Percentiles rank a stretch among this genome's conserved stretches.
Evolutionary conservation across 352 stramenopile species (phyloP).

Genomic region (Aphanomyces stellatus): DNA sequence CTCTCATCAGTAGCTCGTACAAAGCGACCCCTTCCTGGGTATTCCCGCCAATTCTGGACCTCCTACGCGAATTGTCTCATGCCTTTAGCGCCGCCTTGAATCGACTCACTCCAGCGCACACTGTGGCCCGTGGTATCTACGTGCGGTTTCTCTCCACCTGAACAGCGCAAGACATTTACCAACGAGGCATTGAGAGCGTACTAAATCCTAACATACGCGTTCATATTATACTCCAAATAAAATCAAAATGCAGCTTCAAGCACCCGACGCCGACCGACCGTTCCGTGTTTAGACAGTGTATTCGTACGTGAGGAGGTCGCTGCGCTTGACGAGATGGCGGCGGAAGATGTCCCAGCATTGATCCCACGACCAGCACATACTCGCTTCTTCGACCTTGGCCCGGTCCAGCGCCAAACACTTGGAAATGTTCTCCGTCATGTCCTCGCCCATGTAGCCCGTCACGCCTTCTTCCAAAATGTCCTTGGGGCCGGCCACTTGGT

Average conservation of each 20-base stretch:
- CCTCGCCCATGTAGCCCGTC: constrained; percentile 6
- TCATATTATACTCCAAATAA: neutral
- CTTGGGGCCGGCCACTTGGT: constrained; percentile 10
- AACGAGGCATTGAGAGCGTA: too few species aligned
- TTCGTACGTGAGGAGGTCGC: neutral
- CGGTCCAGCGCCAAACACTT: constrained; percentile 11
- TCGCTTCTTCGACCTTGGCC: constrained; percentile 6
- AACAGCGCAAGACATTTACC: too few species aligned
- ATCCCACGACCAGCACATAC: constrained; percentile 8
- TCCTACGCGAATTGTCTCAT: too few species aligned
- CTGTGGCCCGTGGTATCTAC: too few species aligned
- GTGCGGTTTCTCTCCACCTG: too few species aligned
- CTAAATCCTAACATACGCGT: neutral
- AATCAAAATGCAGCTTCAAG: too few species aligned
- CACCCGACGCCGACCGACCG: too few species aligned
- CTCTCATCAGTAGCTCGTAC: too few species aligned
- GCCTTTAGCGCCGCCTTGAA: too few species aligned
- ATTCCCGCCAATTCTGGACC: too few species aligned
- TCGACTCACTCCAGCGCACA: too few species aligned
- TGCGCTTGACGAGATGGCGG: constrained; percentile 10
- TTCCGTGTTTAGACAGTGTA: neutral
- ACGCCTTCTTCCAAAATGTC: constrained; percentile 11
- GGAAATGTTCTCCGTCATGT: constrained; percentile 3
- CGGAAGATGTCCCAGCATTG: constrained; percentile 15
- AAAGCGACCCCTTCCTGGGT: too few species aligned